These are phyloP conservation scores for Cicer cuneatum DNA, from an alignment of 306 rosid genomes.

Conservation along the genomic window DNA sequence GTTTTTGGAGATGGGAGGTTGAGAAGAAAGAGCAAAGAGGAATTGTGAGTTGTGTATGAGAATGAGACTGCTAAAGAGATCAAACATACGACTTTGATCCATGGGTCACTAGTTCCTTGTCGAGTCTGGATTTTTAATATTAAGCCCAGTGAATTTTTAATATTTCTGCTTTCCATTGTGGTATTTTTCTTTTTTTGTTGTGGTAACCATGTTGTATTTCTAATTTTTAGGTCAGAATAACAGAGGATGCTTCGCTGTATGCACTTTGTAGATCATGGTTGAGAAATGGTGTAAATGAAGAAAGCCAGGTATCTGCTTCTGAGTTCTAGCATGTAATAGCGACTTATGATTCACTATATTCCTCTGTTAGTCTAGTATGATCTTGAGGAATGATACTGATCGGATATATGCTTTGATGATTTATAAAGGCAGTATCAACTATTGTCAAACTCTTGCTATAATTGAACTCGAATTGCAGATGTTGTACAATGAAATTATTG, in stretches of 20 bases:
- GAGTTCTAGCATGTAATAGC: slow-evolving; percentile 35
- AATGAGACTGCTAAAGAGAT: no score
- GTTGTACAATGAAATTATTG: neutral
- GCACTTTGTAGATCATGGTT: slow-evolving; percentile 90
- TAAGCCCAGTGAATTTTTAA: slow-evolving; percentile 7
- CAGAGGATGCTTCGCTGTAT: slow-evolving; percentile 80
- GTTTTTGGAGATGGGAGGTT: no score
- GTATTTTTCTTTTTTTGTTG: slow-evolving; percentile 32
- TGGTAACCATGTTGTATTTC: slow-evolving; percentile 38
- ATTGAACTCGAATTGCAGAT: slow-evolving; percentile 5
- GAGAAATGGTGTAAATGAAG: slow-evolving; percentile 73
- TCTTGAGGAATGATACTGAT: slow-evolving; percentile 20
- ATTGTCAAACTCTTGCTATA: slow-evolving; percentile 26
- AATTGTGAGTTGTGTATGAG: no score
- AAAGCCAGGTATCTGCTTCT: slow-evolving; percentile 53
- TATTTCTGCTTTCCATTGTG: slow-evolving; percentile 16
- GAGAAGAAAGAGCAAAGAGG: no score
- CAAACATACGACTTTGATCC: no score
- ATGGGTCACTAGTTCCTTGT: no score
- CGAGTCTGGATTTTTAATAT: no score
- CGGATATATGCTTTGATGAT: slow-evolving; percentile 24
- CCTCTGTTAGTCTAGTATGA: slow-evolving; percentile 21
- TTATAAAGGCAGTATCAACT: slow-evolving; percentile 24
- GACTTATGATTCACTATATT: slow-evolving; percentile 5
- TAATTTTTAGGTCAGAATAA: slow-evolving; percentile 69